These are phyloP conservation scores for Colletotrichum eremochloae DNA, from an alignment of 2,329 filamentous ascomycete genomes.

Conservation along the genomic window DNA sequence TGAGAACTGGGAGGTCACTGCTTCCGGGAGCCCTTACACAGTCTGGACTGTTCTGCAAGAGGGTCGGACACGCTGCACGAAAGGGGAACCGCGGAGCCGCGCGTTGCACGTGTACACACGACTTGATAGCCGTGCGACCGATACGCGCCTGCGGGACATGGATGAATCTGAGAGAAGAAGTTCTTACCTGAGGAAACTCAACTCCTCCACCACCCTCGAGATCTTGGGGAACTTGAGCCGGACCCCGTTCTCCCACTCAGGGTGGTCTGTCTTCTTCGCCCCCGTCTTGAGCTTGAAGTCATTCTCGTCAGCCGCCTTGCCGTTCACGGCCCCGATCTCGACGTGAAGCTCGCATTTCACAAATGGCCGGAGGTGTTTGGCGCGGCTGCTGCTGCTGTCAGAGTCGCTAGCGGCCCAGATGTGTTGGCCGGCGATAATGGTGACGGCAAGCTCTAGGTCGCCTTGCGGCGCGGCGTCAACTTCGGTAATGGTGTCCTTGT, in stretches of 20 bases:
- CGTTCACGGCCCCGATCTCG: conserved; percentile 67
- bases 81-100: conserved; percentile 30
- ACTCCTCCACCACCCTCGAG: conserved; percentile 72
- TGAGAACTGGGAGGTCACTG: conserved; percentile 11
- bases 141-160: conserved; percentile 22
- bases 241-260: conserved; percentile 69
- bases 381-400: conserved; percentile 48
- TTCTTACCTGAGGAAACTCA: conserved; percentile 80
- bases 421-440: conserved; percentile 81
- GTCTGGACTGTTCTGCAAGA: conserved; percentile 11
- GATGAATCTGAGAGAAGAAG: conserved; percentile 1
- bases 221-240: conserved; percentile 71
- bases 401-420: conserved; percentile 69
- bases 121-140: conserved; percentile 12
- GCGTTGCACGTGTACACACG: conserved; percentile 3
- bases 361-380: conserved; percentile 71
- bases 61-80: conserved; percentile 17
- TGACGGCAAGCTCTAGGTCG: conserved; percentile 77
- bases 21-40: conserved; percentile 9
- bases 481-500: conserved; percentile 56
- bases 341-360: conserved; percentile 87
- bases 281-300: conserved; percentile 72
- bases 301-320: conserved; percentile 59
- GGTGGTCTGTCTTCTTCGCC: conserved; percentile 69
- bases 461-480: conserved; percentile 62